phyloP scores from a whole-genome alignment of 2,329 filamentous ascomycete genomes.

The Sporothrix globosa region DNA sequence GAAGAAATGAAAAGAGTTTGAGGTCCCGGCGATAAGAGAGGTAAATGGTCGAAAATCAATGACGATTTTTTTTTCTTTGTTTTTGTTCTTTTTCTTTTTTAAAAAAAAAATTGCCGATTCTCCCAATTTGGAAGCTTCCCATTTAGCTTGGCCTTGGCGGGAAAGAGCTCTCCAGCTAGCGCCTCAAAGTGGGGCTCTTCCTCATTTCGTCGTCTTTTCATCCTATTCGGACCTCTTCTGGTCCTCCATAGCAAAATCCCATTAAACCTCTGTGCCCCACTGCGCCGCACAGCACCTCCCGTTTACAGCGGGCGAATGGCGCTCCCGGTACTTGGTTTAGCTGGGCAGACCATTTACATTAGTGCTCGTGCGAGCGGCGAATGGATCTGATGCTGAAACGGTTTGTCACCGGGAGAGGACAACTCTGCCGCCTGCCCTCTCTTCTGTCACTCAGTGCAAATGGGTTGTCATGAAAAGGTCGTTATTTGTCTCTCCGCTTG shows the following conservation, averaged over 20 bases:
- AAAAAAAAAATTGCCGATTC: constrained; percentile 24
- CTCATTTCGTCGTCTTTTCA: constrained; percentile 1
- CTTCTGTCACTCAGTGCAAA: neutral
- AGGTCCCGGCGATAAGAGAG: neutral
- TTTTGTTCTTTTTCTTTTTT: no score
- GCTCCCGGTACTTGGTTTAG: constrained; percentile 9
- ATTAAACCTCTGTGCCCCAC: neutral
- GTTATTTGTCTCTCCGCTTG: neutral
- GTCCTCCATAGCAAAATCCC: neutral
- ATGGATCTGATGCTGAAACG: neutral
- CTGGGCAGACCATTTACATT: neutral
- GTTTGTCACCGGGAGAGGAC: neutral
- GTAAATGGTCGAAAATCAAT: neutral
- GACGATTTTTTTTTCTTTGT: neutral
- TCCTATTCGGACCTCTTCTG: neutral
- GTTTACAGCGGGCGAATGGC: constrained; percentile 14
- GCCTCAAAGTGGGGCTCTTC: neutral
- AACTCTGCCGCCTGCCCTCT: neutral
- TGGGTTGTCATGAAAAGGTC: neutral
- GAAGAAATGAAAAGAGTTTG: neutral
- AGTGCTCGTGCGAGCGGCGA: neutral
- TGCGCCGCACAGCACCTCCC: neutral
- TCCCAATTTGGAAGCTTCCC: constrained; percentile 21
- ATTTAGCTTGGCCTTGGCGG: constrained; percentile 18
- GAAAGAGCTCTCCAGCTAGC: constrained; percentile 24